These are phyloP conservation scores for Dendrobium chrysotoxum DNA, from an alignment of 106 monocot species.

Conservation along the genomic window DNA sequence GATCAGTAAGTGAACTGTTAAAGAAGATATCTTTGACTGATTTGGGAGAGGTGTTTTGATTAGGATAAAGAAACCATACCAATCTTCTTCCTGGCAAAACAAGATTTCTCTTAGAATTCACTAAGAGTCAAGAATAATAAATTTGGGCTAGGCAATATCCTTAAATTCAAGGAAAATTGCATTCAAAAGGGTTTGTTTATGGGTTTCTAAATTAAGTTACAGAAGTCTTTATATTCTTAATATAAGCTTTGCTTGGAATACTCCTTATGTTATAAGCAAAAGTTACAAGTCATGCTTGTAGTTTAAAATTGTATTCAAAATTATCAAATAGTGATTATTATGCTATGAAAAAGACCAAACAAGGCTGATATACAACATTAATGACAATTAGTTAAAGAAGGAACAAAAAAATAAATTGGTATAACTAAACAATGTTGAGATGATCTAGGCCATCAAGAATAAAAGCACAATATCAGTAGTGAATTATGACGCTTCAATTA, in stretches of 20 bases:
- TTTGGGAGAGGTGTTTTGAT: slow-evolving; percentile 43
- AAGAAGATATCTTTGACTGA: slow-evolving; percentile 55
- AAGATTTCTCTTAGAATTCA: not conserved
- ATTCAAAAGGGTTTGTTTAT: not conserved
- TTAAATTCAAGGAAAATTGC: not conserved
- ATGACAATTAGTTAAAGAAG: not conserved
- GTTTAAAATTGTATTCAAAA: not conserved
- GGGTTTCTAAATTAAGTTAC: not conserved
- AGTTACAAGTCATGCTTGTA: not conserved
- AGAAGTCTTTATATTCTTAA: not conserved
- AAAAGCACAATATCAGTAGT: too few species aligned
- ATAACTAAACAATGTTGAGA: too few species aligned
- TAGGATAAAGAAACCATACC: slow-evolving; percentile 87
- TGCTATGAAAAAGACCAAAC: not conserved
- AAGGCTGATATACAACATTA: not conserved
- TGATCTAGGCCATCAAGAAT: too few species aligned
- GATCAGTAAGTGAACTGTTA: slow-evolving; percentile 8
- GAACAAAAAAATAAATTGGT: too few species aligned
- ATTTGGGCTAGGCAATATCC: not conserved
- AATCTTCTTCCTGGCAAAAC: slow-evolving; percentile 50
- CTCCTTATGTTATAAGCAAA: not conserved
- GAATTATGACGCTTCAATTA: too few species aligned
- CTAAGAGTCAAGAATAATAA: not conserved
- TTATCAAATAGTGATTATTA: not conserved
- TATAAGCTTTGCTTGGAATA: not conserved